phyloP scores from a whole-genome alignment of 31 red algal genomes.

The Porphyra umbilicalis region DNA sequence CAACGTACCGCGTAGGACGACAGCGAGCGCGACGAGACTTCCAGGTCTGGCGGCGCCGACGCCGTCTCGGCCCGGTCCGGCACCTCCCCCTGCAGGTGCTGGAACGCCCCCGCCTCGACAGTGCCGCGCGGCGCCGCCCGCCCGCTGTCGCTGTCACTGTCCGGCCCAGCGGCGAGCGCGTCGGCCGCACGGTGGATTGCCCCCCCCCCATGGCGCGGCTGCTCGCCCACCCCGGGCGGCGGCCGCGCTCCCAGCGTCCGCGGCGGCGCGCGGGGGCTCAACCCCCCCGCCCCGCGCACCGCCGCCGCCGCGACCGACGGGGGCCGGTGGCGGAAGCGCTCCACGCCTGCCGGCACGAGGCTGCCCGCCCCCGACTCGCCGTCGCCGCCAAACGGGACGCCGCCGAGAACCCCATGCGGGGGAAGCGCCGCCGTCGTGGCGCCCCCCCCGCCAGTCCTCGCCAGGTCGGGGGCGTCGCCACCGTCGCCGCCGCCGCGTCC shows the following conservation, averaged over 20 bases:
- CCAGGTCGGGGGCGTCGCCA: background rate
- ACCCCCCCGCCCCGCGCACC: background rate
- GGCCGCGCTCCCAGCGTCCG: background rate
- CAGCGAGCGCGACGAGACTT: slow-evolving; percentile 45
- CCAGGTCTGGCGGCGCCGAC: slow-evolving; percentile 77
- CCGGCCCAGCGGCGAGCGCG: background rate
- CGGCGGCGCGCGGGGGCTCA: background rate
- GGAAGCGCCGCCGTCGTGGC: too few species aligned
- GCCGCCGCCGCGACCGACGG: background rate
- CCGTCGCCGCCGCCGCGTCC: background rate
- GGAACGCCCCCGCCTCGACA: slow-evolving; percentile 7
- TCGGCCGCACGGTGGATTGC: background rate
- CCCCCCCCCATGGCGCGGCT: background rate
- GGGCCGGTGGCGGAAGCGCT: background rate
- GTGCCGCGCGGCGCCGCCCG: background rate
- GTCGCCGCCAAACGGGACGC: too few species aligned
- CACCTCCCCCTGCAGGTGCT: slow-evolving; percentile 12
- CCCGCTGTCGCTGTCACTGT: background rate
- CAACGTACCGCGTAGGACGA: slow-evolving; percentile 33
- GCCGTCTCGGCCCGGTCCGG: slow-evolving; percentile 47
- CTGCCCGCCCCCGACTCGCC: too few species aligned
- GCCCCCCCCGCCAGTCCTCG: too few species aligned
- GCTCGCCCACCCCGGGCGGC: background rate
- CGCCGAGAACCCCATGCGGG: too few species aligned
- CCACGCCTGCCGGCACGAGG: too few species aligned